Evolutionary conservation across 1,284 basidiomycete genomes (phyloP).

Genomic region (Cerrena zonata): DNA sequence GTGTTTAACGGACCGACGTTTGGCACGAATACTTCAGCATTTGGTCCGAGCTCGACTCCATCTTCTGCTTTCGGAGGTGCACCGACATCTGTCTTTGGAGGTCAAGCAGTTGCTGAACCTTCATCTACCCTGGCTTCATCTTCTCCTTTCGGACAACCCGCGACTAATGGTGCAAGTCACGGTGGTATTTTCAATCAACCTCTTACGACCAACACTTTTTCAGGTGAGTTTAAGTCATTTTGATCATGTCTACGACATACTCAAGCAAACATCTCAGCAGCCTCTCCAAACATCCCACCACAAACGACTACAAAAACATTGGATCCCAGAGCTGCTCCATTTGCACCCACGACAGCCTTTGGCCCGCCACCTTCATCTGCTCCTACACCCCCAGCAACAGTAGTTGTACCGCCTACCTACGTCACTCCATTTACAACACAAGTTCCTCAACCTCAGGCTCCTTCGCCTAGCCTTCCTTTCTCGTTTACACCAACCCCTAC

Average conservation of each 20-base stretch:
- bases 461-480: background rate
- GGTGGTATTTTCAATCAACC: background rate
- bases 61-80: slow-evolving; percentile 18
- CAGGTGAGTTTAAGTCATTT: background rate
- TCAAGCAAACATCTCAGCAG: no score
- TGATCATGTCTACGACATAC: background rate
- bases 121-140: background rate
- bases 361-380: background rate
- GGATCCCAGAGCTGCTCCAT: background rate
- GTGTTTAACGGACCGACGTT: slow-evolving; percentile 17
- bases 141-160: background rate
- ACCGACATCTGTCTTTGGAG: background rate
- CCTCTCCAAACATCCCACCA: background rate
- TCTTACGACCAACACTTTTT: background rate
- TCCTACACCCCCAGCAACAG: background rate
- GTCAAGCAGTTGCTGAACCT: background rate
- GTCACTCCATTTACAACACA: background rate
- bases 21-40: slow-evolving; percentile 5
- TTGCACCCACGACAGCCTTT: background rate
- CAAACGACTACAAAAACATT: background rate
- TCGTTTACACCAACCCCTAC: background rate
- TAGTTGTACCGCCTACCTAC: background rate
- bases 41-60: background rate
- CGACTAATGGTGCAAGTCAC: background rate
- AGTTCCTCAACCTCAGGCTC: background rate